These are phyloP conservation scores for Rhizopus stolonifer DNA, from an alignment of 371 early-diverging fungal species.

Conservation along the genomic window DNA sequence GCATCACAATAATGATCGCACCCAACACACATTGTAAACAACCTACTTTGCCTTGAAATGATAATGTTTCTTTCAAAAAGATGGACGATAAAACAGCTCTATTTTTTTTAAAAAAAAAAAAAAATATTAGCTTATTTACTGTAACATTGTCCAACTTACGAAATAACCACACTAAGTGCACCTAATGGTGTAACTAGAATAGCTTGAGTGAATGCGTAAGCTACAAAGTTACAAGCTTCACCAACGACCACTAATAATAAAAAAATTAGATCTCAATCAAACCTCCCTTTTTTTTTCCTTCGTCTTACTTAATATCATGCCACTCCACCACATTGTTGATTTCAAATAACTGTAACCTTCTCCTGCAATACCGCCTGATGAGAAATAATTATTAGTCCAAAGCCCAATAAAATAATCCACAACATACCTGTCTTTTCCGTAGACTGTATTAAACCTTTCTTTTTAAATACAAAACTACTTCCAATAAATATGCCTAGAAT, in stretches of 20 bases:
- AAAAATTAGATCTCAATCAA: not conserved
- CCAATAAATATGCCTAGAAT: constrained; percentile 83
- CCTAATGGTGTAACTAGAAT: constrained; percentile 94
- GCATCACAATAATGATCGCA: constrained; percentile 85
- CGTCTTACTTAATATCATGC: constrained; percentile 74
- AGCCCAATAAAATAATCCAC: not conserved
- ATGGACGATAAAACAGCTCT: constrained; percentile 89
- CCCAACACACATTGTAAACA: constrained; percentile 91
- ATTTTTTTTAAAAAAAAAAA: not conserved
- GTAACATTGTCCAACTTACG: constrained; percentile 5
- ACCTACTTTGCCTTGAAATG: constrained; percentile 83
- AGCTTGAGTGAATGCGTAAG: constrained; percentile 95
- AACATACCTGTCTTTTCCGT: constrained; percentile 54
- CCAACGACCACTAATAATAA: constrained; percentile 69
- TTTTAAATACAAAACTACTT: constrained; percentile 88
- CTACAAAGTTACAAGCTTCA: constrained; percentile 91
- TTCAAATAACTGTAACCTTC: constrained; percentile 84
- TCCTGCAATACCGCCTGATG: constrained; percentile 58
- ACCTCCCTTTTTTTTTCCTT: not conserved
- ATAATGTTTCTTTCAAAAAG: constrained; percentile 84
- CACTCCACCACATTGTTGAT: constrained; percentile 93
- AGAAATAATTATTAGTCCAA: constrained; percentile 1
- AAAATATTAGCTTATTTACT: not conserved
- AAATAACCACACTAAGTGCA: constrained; percentile 75
- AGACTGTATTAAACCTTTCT: constrained; percentile 84